These are phyloP conservation scores for Ganoderma lingzhi DNA, from an alignment of 1,284 basidiomycete species.

Conservation along the genomic window DNA sequence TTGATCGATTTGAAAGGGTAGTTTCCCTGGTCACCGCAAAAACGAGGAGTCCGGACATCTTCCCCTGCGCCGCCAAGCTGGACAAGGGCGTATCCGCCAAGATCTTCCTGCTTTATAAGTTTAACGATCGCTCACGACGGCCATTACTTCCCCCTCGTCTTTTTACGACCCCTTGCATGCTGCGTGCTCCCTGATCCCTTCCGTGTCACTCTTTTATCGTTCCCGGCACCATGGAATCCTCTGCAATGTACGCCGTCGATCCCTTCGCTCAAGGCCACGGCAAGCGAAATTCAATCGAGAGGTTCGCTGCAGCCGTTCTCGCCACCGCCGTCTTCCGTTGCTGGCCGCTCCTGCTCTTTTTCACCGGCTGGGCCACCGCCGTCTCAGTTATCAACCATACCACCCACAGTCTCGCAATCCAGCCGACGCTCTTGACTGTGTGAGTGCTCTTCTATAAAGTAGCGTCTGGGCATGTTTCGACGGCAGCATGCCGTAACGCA, in stretches of 20 bases:
- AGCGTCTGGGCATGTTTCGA: too few species aligned
- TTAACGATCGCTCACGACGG: background rate
- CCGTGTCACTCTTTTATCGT: conserved; percentile 10
- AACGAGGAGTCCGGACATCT: background rate
- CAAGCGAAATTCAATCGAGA: conserved; percentile 18
- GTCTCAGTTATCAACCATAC: conserved; percentile 59
- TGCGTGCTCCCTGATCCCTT: conserved; percentile 16
- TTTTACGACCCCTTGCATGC: conserved; percentile 12
- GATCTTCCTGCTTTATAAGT: background rate
- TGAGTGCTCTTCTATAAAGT: conserved; percentile 41
- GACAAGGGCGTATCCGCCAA: background rate
- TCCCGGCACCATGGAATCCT: conserved; percentile 31
- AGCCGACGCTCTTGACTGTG: conserved; percentile 68
- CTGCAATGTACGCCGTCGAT: conserved; percentile 36
- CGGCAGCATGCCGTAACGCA: background rate
- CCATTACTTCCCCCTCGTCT: background rate
- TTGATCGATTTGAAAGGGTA: background rate
- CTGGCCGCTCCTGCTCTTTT: conserved; percentile 73
- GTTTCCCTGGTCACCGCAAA: conserved; percentile 19
- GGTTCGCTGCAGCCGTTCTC: conserved; percentile 58
- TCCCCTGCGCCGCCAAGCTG: background rate
- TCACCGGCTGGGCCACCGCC: conserved; percentile 63
- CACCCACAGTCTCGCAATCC: conserved; percentile 53
- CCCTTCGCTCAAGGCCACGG: conserved; percentile 30
- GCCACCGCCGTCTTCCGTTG: conserved; percentile 72